Evolutionary conservation across 805 yeast species (phyloP), one percentile per base, ranked within the genome.

Genomic region (Hanseniaspora hatyaiensis): DNA sequence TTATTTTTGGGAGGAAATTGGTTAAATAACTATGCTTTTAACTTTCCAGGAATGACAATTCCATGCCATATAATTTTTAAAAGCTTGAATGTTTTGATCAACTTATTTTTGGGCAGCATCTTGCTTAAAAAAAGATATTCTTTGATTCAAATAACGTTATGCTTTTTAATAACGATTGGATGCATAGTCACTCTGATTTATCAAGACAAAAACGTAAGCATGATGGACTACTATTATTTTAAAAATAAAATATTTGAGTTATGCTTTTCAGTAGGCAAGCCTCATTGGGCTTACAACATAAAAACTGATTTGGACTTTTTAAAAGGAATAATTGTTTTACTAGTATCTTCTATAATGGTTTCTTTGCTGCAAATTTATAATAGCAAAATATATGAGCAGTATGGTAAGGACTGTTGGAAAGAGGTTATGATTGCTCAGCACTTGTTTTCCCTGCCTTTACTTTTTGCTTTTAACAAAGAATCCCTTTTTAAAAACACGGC

Each of bases 41-140:
- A 64, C 15, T 77, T 64, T 58, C 11, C 40, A 11, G 68, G 75
- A 31, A 66, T 82, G 23, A 72, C 81, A 2, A 72, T 82, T 18
- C 85, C 88, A 0, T 59, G 79, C 23, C 86, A 81, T 56, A 80
- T 80, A 22, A 72, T 80, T 6, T 67, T 80, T 53, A 60, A 87
- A 44, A 78, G 85, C 11, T 71, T 80, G 5, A 77, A 82, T 0
- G 73, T 83, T 0, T 74, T 77, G 6, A 60, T 78, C 15, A 75
- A 82, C 0, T 72, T 82, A 77, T 26, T 70, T 0, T 60, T 78
- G 3, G 85, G 88, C 2, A 62, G 59, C 53, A 40, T 69, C 5
- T 49, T 70, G 9, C 76, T 74, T 38, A 59, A 60, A 6, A 77
- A 70, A 56, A 57, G 56, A 26, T 80, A 78, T 56, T 59, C 66